Evolutionary conservation across 139 green algal genomes (phyloP).

Genomic region (Pseudopediastrum boryanum): DNA sequence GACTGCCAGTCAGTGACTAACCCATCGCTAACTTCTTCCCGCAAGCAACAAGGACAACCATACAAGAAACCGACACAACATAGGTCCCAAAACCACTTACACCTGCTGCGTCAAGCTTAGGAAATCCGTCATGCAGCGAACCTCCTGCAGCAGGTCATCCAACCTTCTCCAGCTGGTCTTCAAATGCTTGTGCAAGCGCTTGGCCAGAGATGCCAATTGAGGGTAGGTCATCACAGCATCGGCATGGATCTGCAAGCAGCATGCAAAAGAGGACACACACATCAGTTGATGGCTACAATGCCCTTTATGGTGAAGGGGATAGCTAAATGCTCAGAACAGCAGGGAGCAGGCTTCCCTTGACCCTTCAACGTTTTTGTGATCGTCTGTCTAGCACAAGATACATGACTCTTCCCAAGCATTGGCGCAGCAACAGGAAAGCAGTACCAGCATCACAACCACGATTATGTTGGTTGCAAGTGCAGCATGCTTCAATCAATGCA

Average conservation of each 20-base stretch:
- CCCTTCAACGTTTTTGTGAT: background rate
- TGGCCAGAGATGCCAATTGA: slow-evolving; percentile 42
- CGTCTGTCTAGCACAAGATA: background rate
- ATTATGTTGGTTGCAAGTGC: no score
- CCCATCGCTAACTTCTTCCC: no score
- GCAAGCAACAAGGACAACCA: no score
- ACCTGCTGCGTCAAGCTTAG: slow-evolving; percentile 46
- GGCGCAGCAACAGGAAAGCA: background rate
- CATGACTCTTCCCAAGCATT: background rate
- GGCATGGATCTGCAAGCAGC: slow-evolving; percentile 65
- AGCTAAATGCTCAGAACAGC: background rate
- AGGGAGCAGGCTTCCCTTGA: background rate
- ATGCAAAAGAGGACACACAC: no score
- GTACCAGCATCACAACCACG: no score
- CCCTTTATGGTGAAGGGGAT: background rate
- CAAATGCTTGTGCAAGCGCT: slow-evolving; percentile 51
- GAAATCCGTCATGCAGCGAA: slow-evolving; percentile 78
- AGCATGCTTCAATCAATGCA: no score
- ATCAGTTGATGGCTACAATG: background rate
- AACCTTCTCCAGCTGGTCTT: slow-evolving; percentile 64
- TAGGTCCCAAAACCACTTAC: no score
- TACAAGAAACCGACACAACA: no score
- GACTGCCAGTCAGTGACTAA: no score
- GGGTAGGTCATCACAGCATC: slow-evolving; percentile 61
- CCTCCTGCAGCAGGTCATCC: slow-evolving; percentile 67